Base-by-base conservation (phyloP, 139 green algal species). In the Chlamydomonas applanata region DNA sequence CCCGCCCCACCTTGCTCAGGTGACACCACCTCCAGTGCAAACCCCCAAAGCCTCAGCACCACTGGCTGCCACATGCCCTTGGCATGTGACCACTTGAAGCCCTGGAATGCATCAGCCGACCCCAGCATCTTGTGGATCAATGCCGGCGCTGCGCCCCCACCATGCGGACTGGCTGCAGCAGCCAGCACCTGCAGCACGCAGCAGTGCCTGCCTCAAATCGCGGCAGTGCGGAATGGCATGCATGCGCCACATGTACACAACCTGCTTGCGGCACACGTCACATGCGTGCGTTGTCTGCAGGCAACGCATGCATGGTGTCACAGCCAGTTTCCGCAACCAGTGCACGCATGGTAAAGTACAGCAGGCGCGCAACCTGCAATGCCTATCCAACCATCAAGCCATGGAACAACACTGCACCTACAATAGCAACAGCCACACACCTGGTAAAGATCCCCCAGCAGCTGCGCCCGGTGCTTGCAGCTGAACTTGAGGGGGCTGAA, bases 401-500 rank as follows among this genome's bases (percentile, higher is more conserved):
- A n/a, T n/a, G n/a, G n/a, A n/a, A n/a, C n/a, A n/a, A n/a, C n/a
- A n/a, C n/a, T n/a, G n/a, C n/a, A n/a, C n/a, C n/a, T n/a, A n/a
- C n/a, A n/a, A n/a, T n/a, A n/a, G 63, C 25, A 76, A 72, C 3
- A 76, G 30, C n/a, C 4, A 76, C 76, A 24, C 75, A 76, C 19
- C 19, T 88, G 82, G 76, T 89, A 92, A 35, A 97, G 78, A 56
- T 89, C 76, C 3, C 86, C 91, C 27, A 97, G 84, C 68, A 97
- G 84, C 4, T 73, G 70, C 4, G 84, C 68, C 0, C 93, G 71
- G 54, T 91, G 85, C 34, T 75, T 75, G 79, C 88, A 95, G 20
- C 77, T 82, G 79, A 97, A 94, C 75, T 91, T 92, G 27, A 89
- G 66, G 0, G 92, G 61, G 72, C 94, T 95, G 87, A 83, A 90